Evolutionary conservation across 2,329 filamentous ascomycete species (phyloP).

Genomic region (Nectriaceae sp.): DNA sequence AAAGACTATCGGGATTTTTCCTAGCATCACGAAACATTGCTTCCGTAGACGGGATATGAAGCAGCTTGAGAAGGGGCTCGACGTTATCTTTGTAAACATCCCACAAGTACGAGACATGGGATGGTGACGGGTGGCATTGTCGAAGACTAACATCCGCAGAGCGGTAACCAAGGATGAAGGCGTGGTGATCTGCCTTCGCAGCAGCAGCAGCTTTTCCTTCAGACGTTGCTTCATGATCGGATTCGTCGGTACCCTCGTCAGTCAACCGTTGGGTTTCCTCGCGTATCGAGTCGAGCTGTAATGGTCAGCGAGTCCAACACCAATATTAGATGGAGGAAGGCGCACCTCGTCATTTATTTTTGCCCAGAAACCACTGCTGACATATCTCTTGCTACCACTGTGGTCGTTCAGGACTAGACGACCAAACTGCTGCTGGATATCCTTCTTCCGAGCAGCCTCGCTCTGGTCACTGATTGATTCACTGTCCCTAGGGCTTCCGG

Average conservation of each 20-base stretch:
- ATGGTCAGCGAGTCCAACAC: constrained; percentile 9
- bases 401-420: constrained; percentile 70
- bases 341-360: constrained; percentile 72
- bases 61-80: constrained; percentile 69
- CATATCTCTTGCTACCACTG: constrained; percentile 69
- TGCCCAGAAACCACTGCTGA: constrained; percentile 77
- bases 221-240: constrained; percentile 62
- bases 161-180: constrained; percentile 72
- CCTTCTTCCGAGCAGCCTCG: constrained; percentile 28
- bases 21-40: constrained; percentile 62
- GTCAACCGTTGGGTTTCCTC: constrained; percentile 50
- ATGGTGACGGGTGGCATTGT: constrained; percentile 64
- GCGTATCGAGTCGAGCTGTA: constrained; percentile 44
- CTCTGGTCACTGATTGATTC: constrained; percentile 36
- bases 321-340: neutral
- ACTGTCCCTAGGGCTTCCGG: constrained; percentile 26
- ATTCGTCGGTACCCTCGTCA: constrained; percentile 49
- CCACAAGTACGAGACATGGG: constrained; percentile 69
- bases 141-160: constrained; percentile 69
- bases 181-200: constrained; percentile 58
- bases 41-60: constrained; percentile 69
- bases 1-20: constrained; percentile 59
- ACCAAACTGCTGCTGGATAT: constrained; percentile 56
- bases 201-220: constrained; percentile 41
- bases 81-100: constrained; percentile 72